phyloP scores from a whole-genome alignment of 345 rosid species.

The Mangifera indica region DNA sequence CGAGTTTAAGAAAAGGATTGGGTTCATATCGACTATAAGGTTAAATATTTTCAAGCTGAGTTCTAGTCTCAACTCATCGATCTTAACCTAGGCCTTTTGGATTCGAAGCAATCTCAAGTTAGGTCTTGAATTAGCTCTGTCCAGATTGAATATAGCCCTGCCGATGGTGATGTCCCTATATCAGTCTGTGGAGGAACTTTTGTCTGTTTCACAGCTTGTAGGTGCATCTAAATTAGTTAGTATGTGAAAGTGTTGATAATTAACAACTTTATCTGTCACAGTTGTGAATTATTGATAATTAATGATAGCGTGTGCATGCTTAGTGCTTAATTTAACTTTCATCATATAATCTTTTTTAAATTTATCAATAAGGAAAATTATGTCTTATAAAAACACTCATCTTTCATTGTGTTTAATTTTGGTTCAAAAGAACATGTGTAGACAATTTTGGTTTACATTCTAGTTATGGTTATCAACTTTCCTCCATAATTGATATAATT shows the following conservation, averaged over 20 bases:
- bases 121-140: too few species aligned
- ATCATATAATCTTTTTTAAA: too few species aligned
- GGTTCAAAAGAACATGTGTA: background rate
- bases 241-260: too few species aligned
- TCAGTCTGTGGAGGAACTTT: background rate
- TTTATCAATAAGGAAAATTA: background rate
- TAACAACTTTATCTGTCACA: too few species aligned
- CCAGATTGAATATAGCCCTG: too few species aligned
- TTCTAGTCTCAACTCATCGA: too few species aligned
- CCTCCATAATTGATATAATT: background rate
- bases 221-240: background rate
- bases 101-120: too few species aligned
- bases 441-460: background rate
- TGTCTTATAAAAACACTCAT: too few species aligned
- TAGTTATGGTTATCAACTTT: background rate
- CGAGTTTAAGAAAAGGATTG: too few species aligned
- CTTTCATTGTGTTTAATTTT: background rate
- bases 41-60: too few species aligned
- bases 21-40: too few species aligned
- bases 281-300: background rate
- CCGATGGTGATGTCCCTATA: background rate
- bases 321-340: background rate
- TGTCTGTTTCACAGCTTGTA: background rate
- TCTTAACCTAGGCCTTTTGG: too few species aligned
- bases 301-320: background rate